A percentile compares a stretch with the other conserved stretches of the same genome.
phyloP scores from a whole-genome alignment of 1,284 basidiomycete species.

The Puccinia hordei region DNA sequence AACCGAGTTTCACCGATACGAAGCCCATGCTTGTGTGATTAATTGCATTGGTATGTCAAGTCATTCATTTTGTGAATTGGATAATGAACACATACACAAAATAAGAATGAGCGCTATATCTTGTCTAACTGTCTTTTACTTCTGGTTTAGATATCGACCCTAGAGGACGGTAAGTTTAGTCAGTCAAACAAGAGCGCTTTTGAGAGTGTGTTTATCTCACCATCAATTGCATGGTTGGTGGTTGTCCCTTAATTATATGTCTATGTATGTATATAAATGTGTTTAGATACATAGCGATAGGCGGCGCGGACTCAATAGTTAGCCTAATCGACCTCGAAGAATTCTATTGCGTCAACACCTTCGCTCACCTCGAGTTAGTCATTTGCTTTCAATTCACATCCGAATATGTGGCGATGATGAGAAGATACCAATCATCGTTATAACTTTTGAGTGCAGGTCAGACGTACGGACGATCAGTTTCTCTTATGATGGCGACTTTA shows the following conservation, averaged over 20 bases:
- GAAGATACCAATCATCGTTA: background rate
- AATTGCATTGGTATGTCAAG: constrained; percentile 29
- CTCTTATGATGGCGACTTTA: constrained; percentile 57
- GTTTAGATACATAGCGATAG: constrained; percentile 40
- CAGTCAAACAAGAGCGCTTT: background rate
- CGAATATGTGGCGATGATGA: too few relatives aligned
- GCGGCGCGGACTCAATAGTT: constrained; percentile 36
- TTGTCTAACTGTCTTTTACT: background rate
- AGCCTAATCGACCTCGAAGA: constrained; percentile 33
- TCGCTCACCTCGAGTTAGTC: constrained; percentile 34
- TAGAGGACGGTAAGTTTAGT: constrained; percentile 16
- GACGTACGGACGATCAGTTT: constrained; percentile 55
- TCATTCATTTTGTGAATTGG: background rate
- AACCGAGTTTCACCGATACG: constrained; percentile 27
- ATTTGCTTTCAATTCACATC: too few relatives aligned
- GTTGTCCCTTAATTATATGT: background rate
- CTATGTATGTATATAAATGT: too few relatives aligned
- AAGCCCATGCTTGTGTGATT: constrained; percentile 33
- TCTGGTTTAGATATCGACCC: constrained; percentile 25
- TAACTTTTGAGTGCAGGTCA: background rate
- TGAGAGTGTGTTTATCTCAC: background rate
- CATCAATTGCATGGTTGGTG: background rate
- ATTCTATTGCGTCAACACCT: constrained; percentile 44
- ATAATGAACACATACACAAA: background rate
- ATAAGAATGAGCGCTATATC: background rate